These are phyloP conservation scores for Crucihimalaya himalaica DNA, from an alignment of 345 rosid genomes.

Conservation along the genomic window DNA sequence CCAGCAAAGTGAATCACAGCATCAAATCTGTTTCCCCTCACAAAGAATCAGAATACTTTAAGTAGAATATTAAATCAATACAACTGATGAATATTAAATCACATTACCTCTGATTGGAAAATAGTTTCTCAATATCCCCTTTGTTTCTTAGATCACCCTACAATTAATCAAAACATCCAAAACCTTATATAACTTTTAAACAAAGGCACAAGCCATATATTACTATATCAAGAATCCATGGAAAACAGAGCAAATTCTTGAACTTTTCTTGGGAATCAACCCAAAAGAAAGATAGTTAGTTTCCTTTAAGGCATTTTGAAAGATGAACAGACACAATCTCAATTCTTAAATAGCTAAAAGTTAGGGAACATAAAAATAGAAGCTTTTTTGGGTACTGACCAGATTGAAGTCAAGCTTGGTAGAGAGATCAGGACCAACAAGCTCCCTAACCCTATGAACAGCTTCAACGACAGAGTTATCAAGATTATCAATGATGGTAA, in stretches of 20 bases:
- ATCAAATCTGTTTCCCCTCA: conserved; percentile 58
- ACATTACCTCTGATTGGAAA: conserved; percentile 62
- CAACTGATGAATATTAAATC: too few species aligned
- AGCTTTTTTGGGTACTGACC: conserved; percentile 44
- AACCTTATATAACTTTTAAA: not conserved
- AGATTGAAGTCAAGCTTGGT: conserved; percentile 66
- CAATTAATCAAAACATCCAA: conserved; percentile 26
- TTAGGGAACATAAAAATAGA: not conserved
- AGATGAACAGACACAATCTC: not conserved
- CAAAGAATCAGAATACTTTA: not conserved
- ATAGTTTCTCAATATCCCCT: conserved; percentile 83
- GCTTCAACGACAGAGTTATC: conserved; percentile 85
- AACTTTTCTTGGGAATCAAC: not conserved
- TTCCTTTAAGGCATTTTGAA: too few species aligned
- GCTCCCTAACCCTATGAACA: conserved; percentile 70
- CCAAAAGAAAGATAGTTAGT: too few species aligned
- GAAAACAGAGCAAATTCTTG: not conserved
- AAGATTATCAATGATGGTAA: conserved; percentile 79
- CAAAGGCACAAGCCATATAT: not conserved
- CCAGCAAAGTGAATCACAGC: conserved; percentile 98
- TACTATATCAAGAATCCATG: not conserved
- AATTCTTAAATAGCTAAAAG: not conserved
- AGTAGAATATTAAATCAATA: not conserved
- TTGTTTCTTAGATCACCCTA: conserved; percentile 93
- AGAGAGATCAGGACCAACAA: conserved; percentile 80